phyloP scores from a whole-genome alignment of 2,329 filamentous ascomycete species.

The Penicillium palitans region DNA sequence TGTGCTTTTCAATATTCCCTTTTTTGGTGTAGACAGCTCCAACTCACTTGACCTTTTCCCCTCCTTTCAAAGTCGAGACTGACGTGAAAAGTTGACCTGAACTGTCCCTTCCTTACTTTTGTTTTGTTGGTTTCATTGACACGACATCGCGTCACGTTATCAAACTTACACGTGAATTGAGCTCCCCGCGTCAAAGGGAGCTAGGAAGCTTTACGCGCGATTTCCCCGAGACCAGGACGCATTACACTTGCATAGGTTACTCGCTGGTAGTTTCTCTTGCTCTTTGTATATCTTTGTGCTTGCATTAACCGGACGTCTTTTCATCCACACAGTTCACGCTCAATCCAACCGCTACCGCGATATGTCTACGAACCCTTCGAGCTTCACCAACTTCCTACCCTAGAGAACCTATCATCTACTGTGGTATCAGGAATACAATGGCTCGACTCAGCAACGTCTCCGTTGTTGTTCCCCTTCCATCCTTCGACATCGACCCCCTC shows the following conservation, averaged over 20 bases:
- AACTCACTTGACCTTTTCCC: neutral
- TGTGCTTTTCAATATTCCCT: neutral
- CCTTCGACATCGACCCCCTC: conserved; percentile 21
- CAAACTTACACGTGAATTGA: neutral
- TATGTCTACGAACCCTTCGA: neutral
- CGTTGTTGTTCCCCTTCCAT: conserved; percentile 23
- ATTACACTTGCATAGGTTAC: neutral
- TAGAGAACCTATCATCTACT: neutral
- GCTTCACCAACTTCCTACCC: neutral
- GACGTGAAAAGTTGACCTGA: neutral
- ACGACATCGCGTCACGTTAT: neutral
- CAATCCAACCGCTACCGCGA: neutral
- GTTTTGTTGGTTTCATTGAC: neutral
- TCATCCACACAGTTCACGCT: neutral
- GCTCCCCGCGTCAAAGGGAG: neutral
- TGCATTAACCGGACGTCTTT: neutral
- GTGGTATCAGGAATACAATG: neutral
- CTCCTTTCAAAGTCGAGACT: neutral
- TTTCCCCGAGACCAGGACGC: neutral
- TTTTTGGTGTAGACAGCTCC: neutral
- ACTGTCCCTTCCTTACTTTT: neutral
- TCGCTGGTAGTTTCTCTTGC: neutral
- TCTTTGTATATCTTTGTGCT: neutral
- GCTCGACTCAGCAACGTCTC: conserved; percentile 10
- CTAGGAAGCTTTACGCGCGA: neutral